These are phyloP conservation scores for Aspergillus hiratsukae DNA, from an alignment of 2,329 filamentous ascomycete species.

Conservation along the genomic window DNA sequence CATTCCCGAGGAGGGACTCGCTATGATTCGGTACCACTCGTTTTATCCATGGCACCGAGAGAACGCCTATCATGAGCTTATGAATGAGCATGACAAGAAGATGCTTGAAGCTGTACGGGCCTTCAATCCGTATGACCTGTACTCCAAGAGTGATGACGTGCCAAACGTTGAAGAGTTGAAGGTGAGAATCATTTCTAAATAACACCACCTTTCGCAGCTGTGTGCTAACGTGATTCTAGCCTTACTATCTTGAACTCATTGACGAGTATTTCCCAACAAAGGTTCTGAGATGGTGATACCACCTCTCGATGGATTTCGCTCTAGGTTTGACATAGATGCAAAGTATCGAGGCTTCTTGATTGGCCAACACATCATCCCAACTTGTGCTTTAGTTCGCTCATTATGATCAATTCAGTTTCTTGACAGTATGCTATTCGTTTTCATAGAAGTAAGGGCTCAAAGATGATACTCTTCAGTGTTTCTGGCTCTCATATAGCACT, in stretches of 20 bases:
- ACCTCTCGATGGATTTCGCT: no score
- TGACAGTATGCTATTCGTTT: no score
- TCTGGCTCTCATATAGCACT: no score
- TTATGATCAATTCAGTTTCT: no score
- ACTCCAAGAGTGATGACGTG: constrained; percentile 83
- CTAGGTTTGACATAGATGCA: constrained; percentile 1
- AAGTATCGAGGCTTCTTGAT: no score
- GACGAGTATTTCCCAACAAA: constrained; percentile 68
- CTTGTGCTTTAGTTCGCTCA: no score
- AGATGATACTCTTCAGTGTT: no score
- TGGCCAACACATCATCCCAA: no score
- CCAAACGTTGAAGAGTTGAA: constrained; percentile 74
- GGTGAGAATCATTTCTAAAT: constrained; percentile 36
- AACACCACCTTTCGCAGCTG: neutral
- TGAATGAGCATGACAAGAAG: constrained; percentile 73
- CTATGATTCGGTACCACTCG: constrained; percentile 90
- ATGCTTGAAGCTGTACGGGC: constrained; percentile 78
- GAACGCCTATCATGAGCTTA: constrained; percentile 74
- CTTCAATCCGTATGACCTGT: constrained; percentile 88
- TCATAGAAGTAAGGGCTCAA: no score
- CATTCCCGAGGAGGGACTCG: constrained; percentile 74
- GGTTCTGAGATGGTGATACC: constrained; percentile 62
- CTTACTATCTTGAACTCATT: constrained; percentile 70
- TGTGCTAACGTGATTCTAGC: constrained; percentile 37
- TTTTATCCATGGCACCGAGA: constrained; percentile 93